Evolutionary conservation across 495 filamentous ascomycete genomes (phyloP).

Genomic region (Chaetomidium leptoderma): DNA sequence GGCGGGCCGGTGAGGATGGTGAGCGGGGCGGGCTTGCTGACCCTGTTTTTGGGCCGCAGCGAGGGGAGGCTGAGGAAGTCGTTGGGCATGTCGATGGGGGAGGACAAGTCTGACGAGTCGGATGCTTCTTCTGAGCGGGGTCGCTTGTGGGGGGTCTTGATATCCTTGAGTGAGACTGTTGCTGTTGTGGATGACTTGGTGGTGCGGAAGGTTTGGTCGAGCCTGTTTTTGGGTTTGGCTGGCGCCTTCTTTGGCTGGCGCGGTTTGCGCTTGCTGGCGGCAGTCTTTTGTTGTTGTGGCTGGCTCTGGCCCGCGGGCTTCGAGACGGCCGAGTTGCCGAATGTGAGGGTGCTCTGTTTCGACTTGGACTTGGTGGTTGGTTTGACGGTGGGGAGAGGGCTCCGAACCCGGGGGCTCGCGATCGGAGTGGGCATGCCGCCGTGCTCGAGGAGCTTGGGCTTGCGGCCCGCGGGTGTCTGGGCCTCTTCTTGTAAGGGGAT

Average conservation of each 20-base stretch:
- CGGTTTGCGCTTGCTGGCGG: conserved; percentile 31
- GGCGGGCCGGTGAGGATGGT: conserved; percentile 1
- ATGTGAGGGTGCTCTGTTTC: conserved; percentile 42
- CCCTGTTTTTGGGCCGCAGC: conserved; percentile 22
- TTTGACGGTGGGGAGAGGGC: conserved; percentile 39
- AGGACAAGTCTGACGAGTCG: conserved; percentile 25
- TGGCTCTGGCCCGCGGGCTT: too few species aligned
- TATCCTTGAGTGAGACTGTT: neutral
- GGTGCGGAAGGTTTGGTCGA: conserved; percentile 42
- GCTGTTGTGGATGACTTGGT: conserved; percentile 29
- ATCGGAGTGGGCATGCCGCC: conserved; percentile 62
- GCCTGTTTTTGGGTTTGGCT: conserved; percentile 32
- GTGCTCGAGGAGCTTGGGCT: conserved; percentile 21
- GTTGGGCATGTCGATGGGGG: conserved; percentile 18
- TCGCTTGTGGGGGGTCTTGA: conserved; percentile 21
- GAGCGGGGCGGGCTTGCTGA: conserved; percentile 11
- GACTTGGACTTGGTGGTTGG: conserved; percentile 23
- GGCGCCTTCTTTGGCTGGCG: conserved; percentile 38
- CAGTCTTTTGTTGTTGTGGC: conserved; percentile 24
- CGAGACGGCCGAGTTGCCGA: conserved; percentile 14
- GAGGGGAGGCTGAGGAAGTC: conserved; percentile 22
- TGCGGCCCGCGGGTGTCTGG: conserved; percentile 19
- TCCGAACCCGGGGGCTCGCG: conserved; percentile 52
- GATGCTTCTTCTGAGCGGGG: conserved; percentile 7
- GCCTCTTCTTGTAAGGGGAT: conserved; percentile 20